Evolutionary conservation across 2,329 filamentous ascomycete species (phyloP).

Genomic region (Coniella lustricola): DNA sequence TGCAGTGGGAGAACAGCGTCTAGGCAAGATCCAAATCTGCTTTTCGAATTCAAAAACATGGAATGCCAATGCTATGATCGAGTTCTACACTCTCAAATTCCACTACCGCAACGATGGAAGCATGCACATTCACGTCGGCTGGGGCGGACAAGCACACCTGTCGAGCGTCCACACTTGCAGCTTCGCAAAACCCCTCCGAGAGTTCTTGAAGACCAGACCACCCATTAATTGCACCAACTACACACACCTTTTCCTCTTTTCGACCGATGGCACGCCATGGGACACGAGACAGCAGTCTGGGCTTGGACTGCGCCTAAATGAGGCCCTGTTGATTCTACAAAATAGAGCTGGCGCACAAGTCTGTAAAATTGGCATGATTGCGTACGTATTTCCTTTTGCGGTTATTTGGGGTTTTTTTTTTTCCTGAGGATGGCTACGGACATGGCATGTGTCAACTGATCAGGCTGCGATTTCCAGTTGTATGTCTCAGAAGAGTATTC

Average conservation of each 20-base stretch:
- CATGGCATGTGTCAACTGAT: not conserved
- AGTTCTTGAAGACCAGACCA: not conserved
- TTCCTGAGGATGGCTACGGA: not conserved
- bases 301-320: not conserved
- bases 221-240: conserved; percentile 6
- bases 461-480: not conserved
- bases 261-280: not conserved
- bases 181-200: not conserved
- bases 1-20: not conserved
- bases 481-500: too few species aligned
- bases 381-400: not conserved
- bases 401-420: not conserved
- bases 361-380: conserved; percentile 1
- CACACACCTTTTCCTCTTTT: conserved; percentile 3
- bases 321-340: not conserved
- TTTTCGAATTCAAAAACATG: conserved; percentile 4
- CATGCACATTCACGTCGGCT: conserved; percentile 1
- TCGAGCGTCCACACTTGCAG: not conserved
- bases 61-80: not conserved
- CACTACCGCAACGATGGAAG: not conserved
- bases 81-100: conserved; percentile 11
- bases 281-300: not conserved
- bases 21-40: conserved; percentile 7
- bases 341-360: not conserved
- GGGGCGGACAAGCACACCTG: not conserved